Conservation (phyloP, 2,329 filamentous ascomycete genomes). For the Aspergillus hiratsukae region DNA sequence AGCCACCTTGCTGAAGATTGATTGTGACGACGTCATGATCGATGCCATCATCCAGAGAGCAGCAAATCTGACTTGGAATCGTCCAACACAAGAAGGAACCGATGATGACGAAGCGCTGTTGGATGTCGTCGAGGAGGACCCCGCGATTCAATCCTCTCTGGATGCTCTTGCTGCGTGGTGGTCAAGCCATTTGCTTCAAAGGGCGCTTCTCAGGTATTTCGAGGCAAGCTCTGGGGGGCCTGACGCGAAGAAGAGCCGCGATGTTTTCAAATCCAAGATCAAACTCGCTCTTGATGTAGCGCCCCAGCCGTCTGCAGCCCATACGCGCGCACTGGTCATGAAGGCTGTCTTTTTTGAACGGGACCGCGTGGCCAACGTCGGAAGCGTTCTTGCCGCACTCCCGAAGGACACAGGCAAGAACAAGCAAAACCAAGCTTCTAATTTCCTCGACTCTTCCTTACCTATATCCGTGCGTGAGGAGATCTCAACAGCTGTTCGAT, state of each 20-base stretch:
- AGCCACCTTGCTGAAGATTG: conserved; percentile 67
- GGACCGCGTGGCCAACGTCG: conserved; percentile 48
- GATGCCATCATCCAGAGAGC: conserved; percentile 75
- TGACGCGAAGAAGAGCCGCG: conserved; percentile 37
- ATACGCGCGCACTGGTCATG: conserved; percentile 55
- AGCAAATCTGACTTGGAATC: conserved; percentile 86
- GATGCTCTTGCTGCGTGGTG: conserved; percentile 92
- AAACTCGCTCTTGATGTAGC: conserved; percentile 67
- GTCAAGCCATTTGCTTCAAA: conserved; percentile 69
- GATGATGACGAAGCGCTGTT: conserved; percentile 64
- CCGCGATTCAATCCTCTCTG: conserved; percentile 76
- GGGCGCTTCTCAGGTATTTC: conserved; percentile 62
- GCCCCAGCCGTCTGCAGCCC: conserved; percentile 71
- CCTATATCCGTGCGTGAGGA: conserved; percentile 48
- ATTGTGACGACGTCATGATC: conserved; percentile 77
- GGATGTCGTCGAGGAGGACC: conserved; percentile 79
- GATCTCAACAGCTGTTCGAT: conserved; percentile 53
- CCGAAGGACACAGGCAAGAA: conserved; percentile 37
- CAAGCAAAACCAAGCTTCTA: conserved; percentile 29
- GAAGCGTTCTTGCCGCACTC: conserved; percentile 50
- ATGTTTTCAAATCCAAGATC: conserved; percentile 51
- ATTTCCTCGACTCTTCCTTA: conserved; percentile 53
- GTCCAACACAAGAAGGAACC: conserved; percentile 64
- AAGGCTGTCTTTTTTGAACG: conserved; percentile 56
- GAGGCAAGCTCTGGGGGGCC: conserved; percentile 48